Evolutionary conservation across 768 basidiomycete genomes (phyloP), one percentile per base, ranked within the genome.

Genomic region (Pleurotus tuber-regium): DNA sequence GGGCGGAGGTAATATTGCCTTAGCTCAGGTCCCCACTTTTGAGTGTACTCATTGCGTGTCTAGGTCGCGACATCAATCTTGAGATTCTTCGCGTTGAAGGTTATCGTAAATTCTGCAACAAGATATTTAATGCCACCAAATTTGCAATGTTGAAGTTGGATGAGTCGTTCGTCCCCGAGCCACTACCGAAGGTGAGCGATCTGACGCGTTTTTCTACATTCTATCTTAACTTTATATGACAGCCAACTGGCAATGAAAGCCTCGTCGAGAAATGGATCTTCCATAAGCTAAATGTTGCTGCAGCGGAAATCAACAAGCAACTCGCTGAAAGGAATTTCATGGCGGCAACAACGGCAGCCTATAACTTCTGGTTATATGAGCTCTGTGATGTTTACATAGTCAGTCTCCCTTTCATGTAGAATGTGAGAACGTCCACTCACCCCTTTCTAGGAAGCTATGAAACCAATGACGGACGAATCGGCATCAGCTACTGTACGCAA

Each of bases 101-200:
- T 2, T 98, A 98, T 69, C 85, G 97, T 69, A 98, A 98, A 70
- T 99, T 99, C 76, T 98, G 97, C 75, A 99, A 99, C 75, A 98
- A 98, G 76, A 84, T 98, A 23, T 98, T 96, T 79, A 99, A 99
- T 64, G 97, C 97, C 1, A 98, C 94, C 42, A 95, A 95, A 69
- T 98, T 99, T 61, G 96, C 95, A n/a, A 93, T 98, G 89, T 83
- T 98, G 67, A 96, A 96, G 72, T 76, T 99, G 26, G 94, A 93
- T 51, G 83, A 83, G 33, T 68, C 75, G 35, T 98, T 97, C 60
- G 82, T 87, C 25, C 93, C 96, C 12, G 75, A 82, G 53, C 71
- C 83, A 1, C 72, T 77, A 2, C 71, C 83, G 10, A 83, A 87
- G 79, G 94, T 90, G n/a, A n/a, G n/a, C n/a, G n/a, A n/a, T 60